Percentiles rank a stretch among this genome's conserved stretches.
These are phyloP conservation scores for Novakomyces olei DNA, from an alignment of 805 yeast species.

Conservation along the genomic window DNA sequence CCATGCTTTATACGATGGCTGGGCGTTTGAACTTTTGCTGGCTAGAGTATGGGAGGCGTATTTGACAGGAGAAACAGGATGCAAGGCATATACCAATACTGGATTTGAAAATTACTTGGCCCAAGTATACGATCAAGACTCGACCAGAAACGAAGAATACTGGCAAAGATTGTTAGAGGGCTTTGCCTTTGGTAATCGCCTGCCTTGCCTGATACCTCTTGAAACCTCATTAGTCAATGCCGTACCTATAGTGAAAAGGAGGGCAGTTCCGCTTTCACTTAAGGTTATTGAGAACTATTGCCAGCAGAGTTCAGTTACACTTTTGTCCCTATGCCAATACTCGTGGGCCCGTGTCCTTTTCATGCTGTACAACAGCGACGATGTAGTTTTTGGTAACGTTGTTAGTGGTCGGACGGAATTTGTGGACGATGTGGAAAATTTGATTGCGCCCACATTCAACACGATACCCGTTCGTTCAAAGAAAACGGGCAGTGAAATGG, in stretches of 20 bases:
- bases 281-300: background rate
- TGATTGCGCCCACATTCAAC: slow-evolving; percentile 7
- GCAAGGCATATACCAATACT: too few species aligned
- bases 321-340: slow-evolving; percentile 7
- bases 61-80: too few species aligned
- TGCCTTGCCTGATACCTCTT: too few species aligned
- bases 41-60: too few species aligned
- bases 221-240: background rate
- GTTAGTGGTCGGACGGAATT: slow-evolving; percentile 7
- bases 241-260: background rate
- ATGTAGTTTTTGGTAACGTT: slow-evolving; percentile 10
- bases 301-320: slow-evolving; percentile 3
- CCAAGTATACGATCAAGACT: too few species aligned
- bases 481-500: slow-evolving; percentile 1
- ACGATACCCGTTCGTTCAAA: slow-evolving; percentile 8
- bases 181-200: too few species aligned
- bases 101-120: too few species aligned
- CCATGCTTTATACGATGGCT: slow-evolving; percentile 10
- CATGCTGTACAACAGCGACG: slow-evolving; percentile 1
- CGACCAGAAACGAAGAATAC: too few species aligned
- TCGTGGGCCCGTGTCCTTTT: slow-evolving; percentile 9
- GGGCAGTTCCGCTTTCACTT: background rate
- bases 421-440: slow-evolving; percentile 6
- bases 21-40: slow-evolving; percentile 8
- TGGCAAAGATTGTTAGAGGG: too few species aligned